Evolutionary conservation across 2,329 filamentous ascomycete genomes (phyloP), one percentile per base, ranked within the genome.

Genomic region (Penicillium sp.): DNA sequence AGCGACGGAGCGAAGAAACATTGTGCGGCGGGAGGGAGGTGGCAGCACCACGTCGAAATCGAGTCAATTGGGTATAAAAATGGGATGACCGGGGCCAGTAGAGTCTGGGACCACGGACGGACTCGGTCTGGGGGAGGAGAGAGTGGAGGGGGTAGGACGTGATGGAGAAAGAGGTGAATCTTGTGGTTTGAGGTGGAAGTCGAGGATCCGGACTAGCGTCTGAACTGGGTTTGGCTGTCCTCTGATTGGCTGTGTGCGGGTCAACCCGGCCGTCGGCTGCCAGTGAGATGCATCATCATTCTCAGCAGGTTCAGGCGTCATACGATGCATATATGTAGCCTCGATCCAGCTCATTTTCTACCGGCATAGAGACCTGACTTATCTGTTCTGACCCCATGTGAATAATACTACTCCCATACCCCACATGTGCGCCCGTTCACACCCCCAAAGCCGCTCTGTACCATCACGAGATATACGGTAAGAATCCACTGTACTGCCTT

Each of bases 1-100:
- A 67, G 74, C 67, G 60, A 74, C 61, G 63, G 74, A 71, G 66
- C 68, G 74, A 71, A 74, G 66, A 70, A 73, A 72, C 75, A 78
- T 78, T 66, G 67, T 73, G 70, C 52, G 68, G 54, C 51, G 57
- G 56, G 58, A 55, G 60, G 60, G 61, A 63, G 61, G 60, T 63
- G 60, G 60, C 41, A 58, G 54, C 47, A 56, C 60, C 54, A 58
- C 59, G 64, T 65, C 62, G 55, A 61, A 57, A 62, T 60, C 42
- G 48, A 53, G 59, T 63, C 61, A 68, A 69, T 68, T 59, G 63
- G 42, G 46, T 50, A 51, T 31, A 62, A 55, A 46, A 38, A 20
- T 20, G 51, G 42, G 48, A 46, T 53, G 48, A 50, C 58, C 49
- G 54, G 48, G 43, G 48, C 36, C 31, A 53, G 58, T 41, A 56